A percentile compares a stretch with the other conserved stretches of the same genome.
phyloP scores from a whole-genome alignment of 2,329 filamentous ascomycete genomes.

The Bisporella sp. region DNA sequence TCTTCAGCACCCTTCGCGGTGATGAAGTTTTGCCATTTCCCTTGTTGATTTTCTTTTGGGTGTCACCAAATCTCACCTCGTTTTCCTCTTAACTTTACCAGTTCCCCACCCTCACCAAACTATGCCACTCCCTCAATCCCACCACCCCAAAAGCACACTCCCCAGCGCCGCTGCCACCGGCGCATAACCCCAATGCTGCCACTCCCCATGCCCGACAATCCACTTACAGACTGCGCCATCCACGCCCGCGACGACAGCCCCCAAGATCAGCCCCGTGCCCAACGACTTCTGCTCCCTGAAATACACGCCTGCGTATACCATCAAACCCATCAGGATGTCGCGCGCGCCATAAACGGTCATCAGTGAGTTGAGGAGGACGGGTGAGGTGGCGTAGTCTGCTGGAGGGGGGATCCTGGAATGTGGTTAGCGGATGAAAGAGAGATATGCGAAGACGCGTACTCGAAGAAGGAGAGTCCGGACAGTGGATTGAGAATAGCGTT shows the following conservation, averaged over 20 bases:
- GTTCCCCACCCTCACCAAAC: too few relatives aligned
- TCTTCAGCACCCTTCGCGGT: too few relatives aligned
- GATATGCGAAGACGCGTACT: constrained; percentile 3
- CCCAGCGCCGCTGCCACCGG: neutral
- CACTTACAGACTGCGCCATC: constrained; percentile 38
- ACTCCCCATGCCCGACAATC: constrained; percentile 33
- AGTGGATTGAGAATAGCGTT: constrained; percentile 28
- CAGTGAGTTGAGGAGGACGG: constrained; percentile 33
- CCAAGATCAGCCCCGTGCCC: constrained; percentile 36
- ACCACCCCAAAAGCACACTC: neutral
- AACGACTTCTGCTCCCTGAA: constrained; percentile 33
- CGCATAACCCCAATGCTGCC: constrained; percentile 40
- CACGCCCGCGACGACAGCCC: constrained; percentile 34
- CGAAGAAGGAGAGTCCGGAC: constrained; percentile 31
- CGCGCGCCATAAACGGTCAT: constrained; percentile 40
- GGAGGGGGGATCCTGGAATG: too few relatives aligned
- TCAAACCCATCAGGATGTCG: constrained; percentile 41
- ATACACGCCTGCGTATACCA: constrained; percentile 31
- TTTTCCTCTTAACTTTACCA: too few relatives aligned
- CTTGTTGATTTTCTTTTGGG: too few relatives aligned
- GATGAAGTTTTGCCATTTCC: too few relatives aligned
- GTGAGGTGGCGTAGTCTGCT: too few relatives aligned
- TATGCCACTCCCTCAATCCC: too few relatives aligned
- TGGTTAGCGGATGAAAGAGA: too few relatives aligned
- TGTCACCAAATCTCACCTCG: too few relatives aligned